Evolutionary conservation across 495 filamentous ascomycete genomes (phyloP).

Genomic region (Penicillium alfredii): DNA sequence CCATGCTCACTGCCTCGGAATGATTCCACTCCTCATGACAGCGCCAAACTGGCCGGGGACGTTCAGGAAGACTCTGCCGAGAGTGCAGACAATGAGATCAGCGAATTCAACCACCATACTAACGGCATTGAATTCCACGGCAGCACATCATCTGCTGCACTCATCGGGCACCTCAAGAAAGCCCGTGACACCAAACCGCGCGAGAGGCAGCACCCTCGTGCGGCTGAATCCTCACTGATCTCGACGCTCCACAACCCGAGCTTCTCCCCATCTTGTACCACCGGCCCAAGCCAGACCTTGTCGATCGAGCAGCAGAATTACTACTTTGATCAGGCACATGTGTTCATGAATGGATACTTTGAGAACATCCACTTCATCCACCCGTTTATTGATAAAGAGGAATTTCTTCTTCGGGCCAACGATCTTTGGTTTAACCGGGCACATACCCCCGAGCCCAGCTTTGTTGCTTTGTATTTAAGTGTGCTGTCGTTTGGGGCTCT

Average conservation of each 20-base stretch:
- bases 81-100: conserved; percentile 28
- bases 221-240: conserved; percentile 27
- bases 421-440: conserved; percentile 32
- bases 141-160: conserved; percentile 34
- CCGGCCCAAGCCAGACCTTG: conserved; percentile 19
- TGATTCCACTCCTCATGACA: conserved; percentile 21
- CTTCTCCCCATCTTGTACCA: conserved; percentile 29
- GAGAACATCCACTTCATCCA: conserved; percentile 40
- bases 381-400: conserved; percentile 38
- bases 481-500: conserved; percentile 35
- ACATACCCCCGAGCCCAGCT: conserved; percentile 30
- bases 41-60: conserved; percentile 10
- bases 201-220: conserved; percentile 10
- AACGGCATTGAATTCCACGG: conserved; percentile 39
- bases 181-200: conserved; percentile 18
- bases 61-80: conserved; percentile 23
- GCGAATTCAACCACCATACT: conserved; percentile 35
- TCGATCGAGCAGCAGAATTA: conserved; percentile 29
- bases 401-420: conserved; percentile 32
- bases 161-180: conserved; percentile 31
- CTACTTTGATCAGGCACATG: conserved; percentile 37
- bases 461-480: conserved; percentile 37
- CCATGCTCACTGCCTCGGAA: conserved; percentile 26
- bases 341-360: conserved; percentile 41
- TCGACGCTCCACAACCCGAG: conserved; percentile 36